Evolutionary conservation across 371 early-diverging fungal species (phyloP), one percentile per base, ranked within the genome.

Genomic region (Batrachochytrium dendrobatidis): DNA sequence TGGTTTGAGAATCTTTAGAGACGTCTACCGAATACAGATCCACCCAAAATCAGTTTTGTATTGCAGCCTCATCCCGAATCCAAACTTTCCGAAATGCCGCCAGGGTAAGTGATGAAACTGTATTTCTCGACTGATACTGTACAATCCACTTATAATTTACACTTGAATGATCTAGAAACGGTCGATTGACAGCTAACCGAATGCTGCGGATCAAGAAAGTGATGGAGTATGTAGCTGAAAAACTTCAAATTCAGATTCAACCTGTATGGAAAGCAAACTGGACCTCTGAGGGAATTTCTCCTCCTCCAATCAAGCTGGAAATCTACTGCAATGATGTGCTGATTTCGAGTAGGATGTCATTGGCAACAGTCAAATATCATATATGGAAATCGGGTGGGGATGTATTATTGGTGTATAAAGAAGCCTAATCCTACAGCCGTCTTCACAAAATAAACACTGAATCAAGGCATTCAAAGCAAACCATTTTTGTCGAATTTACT

Each of bases 181-280:
- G n/a, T n/a, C n/a, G 91, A 10, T 70, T 95, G 34, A 77, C 85
- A 17, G 92, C 95, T 3, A 91, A 91, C 58, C 74, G 93, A 33
- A 86, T 92, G 76, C 67, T 95, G 44, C 77, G 94, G n/a, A 79
- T 90, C 3, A 79, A 88, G 28, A 94, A 95, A 64, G 75, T 95
- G 33, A 55, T 85, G 1, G 76, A 81, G 18, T 92, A 94, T 64
- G 81, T 94, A 5, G 85, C 81, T 1, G 92, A 93, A 18, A 88
- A 67, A 31, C 57, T 65, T 18, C 55, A 28, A 51, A 57, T 62
- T 18, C 45, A 62, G 30, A 59, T 61, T 24, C 65, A 35, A 3
- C 60, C 35, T 39, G 64, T 66, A 33, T 39, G 56, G 24, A 58
- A 64, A 20, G 75, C 70, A 8, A 67, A 66, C 45, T 35, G 24